These are phyloP conservation scores for Brassica incana DNA, from an alignment of 345 rosid species.

Conservation along the genomic window DNA sequence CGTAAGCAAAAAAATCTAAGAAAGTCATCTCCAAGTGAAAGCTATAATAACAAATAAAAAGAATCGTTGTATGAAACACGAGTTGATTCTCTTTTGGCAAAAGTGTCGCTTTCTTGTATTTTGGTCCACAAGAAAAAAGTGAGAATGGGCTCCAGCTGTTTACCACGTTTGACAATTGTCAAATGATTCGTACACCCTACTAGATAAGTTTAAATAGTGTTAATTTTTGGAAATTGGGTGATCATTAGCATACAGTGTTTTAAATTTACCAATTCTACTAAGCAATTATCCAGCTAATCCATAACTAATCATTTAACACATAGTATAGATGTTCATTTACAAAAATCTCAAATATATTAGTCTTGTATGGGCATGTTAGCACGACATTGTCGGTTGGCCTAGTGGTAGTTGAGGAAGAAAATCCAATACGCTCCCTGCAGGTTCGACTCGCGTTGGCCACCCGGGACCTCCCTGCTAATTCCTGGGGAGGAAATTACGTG, in stretches of 20 bases:
- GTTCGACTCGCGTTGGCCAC: too few relatives aligned
- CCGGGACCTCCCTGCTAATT: too few relatives aligned
- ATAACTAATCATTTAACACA: neutral
- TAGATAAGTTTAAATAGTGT: neutral
- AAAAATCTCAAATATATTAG: neutral
- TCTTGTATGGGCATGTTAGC: neutral
- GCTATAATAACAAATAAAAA: neutral
- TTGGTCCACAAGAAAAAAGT: conserved; percentile 21
- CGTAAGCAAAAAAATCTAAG: conserved; percentile 29
- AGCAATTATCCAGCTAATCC: neutral
- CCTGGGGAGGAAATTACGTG: too few relatives aligned
- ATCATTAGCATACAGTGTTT: conserved; percentile 11
- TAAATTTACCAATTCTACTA: neutral
- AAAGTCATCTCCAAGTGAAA: conserved; percentile 13
- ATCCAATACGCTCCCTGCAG: too few relatives aligned
- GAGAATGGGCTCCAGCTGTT: conserved; percentile 44
- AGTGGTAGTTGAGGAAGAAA: too few relatives aligned
- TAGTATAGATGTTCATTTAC: neutral
- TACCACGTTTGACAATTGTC: conserved; percentile 40
- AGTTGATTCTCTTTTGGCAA: conserved; percentile 32
- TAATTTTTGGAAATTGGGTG: conserved; percentile 7
- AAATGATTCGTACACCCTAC: conserved; percentile 22
- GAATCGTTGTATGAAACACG: conserved; percentile 29
- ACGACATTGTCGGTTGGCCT: too few relatives aligned
- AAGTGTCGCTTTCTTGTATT: conserved; percentile 39